Evolutionary conservation across 23 red algal genomes (phyloP), one percentile per base, ranked within the genome.

Genomic region (Pyropia haitanensis): DNA sequence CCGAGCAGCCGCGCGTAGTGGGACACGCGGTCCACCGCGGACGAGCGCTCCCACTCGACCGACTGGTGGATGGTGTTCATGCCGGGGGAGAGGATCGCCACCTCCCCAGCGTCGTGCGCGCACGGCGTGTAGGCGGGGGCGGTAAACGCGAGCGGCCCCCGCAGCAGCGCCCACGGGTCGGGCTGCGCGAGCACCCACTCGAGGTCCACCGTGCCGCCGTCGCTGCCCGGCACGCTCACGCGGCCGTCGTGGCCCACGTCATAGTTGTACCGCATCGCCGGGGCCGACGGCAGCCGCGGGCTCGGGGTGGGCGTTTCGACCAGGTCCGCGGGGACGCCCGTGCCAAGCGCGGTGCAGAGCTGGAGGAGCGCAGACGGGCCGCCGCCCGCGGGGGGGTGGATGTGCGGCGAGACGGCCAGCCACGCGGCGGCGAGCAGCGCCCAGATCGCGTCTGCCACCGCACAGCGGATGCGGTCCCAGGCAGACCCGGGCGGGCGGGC

Each of bases 61-160:
- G 64, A 66, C 64, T 80, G 49, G 18, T 80, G 76, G 0, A 80
- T 5, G 2, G 76, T 80, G 65, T 80, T 80, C 33, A 80, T 51
- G 13, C 76, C 76, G 1, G 76, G 76, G 27, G 58, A 63, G 51
- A 69, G 70, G 21, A 80, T 51, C 9, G 53, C 48, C 18, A 70
- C 46, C 20, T 70, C 65, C 16, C 23, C 39, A 0, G 15, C 18
- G 4, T 70, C 65, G 14, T 53, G 65, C 22, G 2, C 25, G 7
- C 22, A 25, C 2, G 25, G 55, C 55, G 6, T 7, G 22, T 58
- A 25, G 46, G 53, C 39, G 16, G 15, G 32, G 29, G 60, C 71
- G 21, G 34, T n/a, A 24, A 76, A 76, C 27, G 71, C 58, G 0
- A 80, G 64, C 5, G 29, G 49, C 15, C 54, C 4, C 5, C 60